Evolutionary conservation across 495 filamentous ascomycete species (phyloP), one percentile per base, ranked within the genome.

Genomic region (Tuber borchii): DNA sequence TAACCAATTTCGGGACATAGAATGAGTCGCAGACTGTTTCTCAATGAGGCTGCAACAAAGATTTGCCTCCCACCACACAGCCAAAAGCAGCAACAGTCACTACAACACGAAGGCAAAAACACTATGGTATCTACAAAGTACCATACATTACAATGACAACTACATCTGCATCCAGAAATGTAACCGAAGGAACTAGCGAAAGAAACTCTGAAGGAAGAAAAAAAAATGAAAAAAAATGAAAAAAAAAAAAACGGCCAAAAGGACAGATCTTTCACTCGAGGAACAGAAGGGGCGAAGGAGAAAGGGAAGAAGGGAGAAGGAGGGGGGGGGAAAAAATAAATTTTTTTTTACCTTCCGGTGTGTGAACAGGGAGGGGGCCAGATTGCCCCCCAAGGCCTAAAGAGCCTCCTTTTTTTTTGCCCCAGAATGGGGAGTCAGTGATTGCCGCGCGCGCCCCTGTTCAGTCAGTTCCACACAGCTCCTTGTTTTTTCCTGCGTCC

Each of bases 11-110:
- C 56, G 77, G 78, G 42, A 73, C 78, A 79, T 75, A 69, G 78
- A 79, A 77, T 79, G 78, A 79, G 78, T 79, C 77, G 78, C 77
- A 79, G 78, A 79, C 76, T 76, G 75, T 79, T 79, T 71, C 75
- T 77, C 78, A 77, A 79, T 77, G 73, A 79, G 78, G 78, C 78
- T 79, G 73, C 77, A 79, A 79, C 77, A 79, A 73, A 70, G 75
- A 79, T 78, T 79, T 79, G 74, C 78, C 77, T 76, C 77, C 77
- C 70, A 79, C 78, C 78, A 74, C 78, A 79, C 76, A 79, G 70
- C 77, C 73, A 71, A 71, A 79, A 70, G 77, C 78, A 79, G 51
- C 72, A 74, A 75, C 74, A 73, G 78, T 70, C 56, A 56, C 56
- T 73, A 70, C 70, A 65, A 70, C 73, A 79, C 78, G 76, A 79